phyloP scores from a whole-genome alignment of 2,329 filamentous ascomycete genomes.

The Penicillium sp. region DNA sequence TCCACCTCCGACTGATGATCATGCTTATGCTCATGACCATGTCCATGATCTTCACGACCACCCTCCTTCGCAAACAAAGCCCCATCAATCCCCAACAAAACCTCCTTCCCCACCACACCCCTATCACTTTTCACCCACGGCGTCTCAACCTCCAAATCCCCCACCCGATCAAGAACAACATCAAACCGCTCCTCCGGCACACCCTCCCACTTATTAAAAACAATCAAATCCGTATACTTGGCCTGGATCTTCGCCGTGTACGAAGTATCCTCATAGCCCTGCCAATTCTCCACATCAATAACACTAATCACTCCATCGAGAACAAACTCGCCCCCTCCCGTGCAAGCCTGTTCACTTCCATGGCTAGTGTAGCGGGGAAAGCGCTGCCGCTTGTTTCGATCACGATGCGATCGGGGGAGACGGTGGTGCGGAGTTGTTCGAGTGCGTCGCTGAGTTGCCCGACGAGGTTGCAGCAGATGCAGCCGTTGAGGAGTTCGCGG shows the following conservation, averaged over 20 bases:
- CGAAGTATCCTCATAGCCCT: slow-evolving; percentile 83
- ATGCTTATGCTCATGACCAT: slow-evolving; percentile 43
- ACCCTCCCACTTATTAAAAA: slow-evolving; percentile 89
- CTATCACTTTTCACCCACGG: slow-evolving; percentile 80
- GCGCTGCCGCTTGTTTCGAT: slow-evolving; percentile 89
- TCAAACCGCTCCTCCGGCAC: slow-evolving; percentile 70
- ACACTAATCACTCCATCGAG: slow-evolving; percentile 86
- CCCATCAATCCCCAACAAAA: slow-evolving; percentile 84
- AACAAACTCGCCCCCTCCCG: slow-evolving; percentile 61
- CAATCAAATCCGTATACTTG: slow-evolving; percentile 79
- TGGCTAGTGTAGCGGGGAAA: slow-evolving; percentile 80
- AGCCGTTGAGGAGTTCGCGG: slow-evolving; percentile 89
- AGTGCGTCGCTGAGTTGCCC: slow-evolving; percentile 82
- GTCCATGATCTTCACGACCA: slow-evolving; percentile 34
- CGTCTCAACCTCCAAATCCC: slow-evolving; percentile 72
- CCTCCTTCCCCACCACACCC: slow-evolving; percentile 69
- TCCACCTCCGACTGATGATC: slow-evolving; percentile 82
- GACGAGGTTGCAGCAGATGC: slow-evolving; percentile 98
- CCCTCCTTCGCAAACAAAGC: slow-evolving; percentile 52
- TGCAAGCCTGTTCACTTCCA: slow-evolving; percentile 78
- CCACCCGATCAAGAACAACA: slow-evolving; percentile 69
- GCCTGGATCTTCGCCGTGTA: slow-evolving; percentile 87
- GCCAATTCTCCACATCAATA: slow-evolving; percentile 92
- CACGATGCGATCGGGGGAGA: slow-evolving; percentile 74
- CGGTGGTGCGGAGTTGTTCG: slow-evolving; percentile 59